Conservation (phyloP, 2,329 filamentous ascomycete species). For the Epichloe amarillans region DNA sequence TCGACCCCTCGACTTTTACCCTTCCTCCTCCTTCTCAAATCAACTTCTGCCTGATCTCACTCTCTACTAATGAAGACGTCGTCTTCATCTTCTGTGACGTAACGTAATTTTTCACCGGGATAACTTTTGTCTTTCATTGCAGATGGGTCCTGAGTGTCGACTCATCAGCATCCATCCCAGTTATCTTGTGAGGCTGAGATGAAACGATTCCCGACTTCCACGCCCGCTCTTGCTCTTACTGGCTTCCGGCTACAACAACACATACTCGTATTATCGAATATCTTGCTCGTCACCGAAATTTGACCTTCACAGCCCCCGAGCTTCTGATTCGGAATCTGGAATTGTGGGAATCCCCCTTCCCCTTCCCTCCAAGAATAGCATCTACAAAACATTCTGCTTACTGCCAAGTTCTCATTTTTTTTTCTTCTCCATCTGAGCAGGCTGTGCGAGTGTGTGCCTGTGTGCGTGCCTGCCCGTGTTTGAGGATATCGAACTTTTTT, state of each 20-base stretch:
- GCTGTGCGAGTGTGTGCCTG: slow-evolving; percentile 24
- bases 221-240: not conserved
- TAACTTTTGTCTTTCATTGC: slow-evolving; percentile 10
- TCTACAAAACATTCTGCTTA: slow-evolving; percentile 5
- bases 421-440: slow-evolving; percentile 19
- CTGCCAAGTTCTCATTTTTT: slow-evolving; percentile 3
- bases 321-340: not conserved
- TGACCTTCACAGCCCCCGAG: slow-evolving; percentile 7
- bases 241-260: not conserved
- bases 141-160: slow-evolving; percentile 12
- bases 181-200: slow-evolving; percentile 10
- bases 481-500: slow-evolving; percentile 4
- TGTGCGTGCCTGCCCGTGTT: not conserved
- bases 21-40: not conserved
- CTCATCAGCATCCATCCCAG: slow-evolving; percentile 6
- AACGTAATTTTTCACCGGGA: slow-evolving; percentile 4
- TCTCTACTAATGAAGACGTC: slow-evolving; percentile 3
- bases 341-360: not conserved
- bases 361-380: slow-evolving; percentile 2
- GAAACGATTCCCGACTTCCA: not conserved
- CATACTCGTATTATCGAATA: slow-evolving; percentile 3
- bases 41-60: slow-evolving; percentile 1
- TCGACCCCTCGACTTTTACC: no score
- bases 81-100: slow-evolving; percentile 3
- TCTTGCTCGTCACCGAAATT: not conserved